Base-by-base conservation (phyloP, 257 asterid genomes). In the Buddleja alternifolia region DNA sequence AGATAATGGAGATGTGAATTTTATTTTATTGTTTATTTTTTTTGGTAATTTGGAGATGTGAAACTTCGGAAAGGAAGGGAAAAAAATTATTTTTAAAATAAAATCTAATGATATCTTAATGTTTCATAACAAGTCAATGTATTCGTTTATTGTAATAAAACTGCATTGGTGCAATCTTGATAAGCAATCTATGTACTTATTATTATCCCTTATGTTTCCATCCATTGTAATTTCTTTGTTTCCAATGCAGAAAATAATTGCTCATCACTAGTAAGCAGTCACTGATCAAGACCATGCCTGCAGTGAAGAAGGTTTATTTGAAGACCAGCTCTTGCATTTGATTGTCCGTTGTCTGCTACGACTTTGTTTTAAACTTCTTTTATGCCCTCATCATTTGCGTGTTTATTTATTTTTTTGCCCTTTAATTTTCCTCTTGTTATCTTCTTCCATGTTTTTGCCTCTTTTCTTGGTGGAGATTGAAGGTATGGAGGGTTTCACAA, bases 301-400 rank as follows among this genome's bases (percentile, higher is more conserved):
- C 85, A 37, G 81, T 77, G 87, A 82, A 80, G 83, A 84, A 80
- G 94, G 94, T 87, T 42, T 20, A 69, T 60, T 47, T 23, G 16
- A 51, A 56, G 20, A 60, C 29, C 20, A 3, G 17, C 0, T 54
- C 21, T 58, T n/a, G 6, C 66, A 16, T 66, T 21, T 20, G 69
- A 29, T 58, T 62, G 12, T 17, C n/a, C 19, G 10, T 37, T 60
- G 44, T 55, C 25, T 29, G 16, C 9, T 14, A 11, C 58, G 50
- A 15, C 44, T 50, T 25, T 46, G 48, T 19, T 40, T n/a, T 62
- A 23, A 54, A 53, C 14, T 62, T 25, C 57, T 52, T 64, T 23
- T 41, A 16, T 25, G 21, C 10, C 46, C 25, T 48, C 48, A 36
- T n/a, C n/a, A n/a, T n/a, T n/a, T n/a, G n/a, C n/a, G n/a, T n/a